Conservation (phyloP, 495 filamentous ascomycete species). For the Aeminium ludgeri region DNA sequence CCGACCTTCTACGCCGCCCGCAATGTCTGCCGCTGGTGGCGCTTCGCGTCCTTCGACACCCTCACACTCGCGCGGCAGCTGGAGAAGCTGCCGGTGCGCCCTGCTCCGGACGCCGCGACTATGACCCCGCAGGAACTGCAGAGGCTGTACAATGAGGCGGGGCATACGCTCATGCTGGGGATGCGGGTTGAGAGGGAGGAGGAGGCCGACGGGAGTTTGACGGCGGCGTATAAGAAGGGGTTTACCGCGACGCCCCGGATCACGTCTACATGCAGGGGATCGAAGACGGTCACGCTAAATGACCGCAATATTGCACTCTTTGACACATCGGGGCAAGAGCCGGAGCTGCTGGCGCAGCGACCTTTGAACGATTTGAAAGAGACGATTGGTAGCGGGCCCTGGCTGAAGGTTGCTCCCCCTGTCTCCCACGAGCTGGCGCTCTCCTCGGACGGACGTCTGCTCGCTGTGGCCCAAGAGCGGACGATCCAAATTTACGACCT, state of each 20-base stretch:
- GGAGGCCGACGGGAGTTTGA: not conserved
- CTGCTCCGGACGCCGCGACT: not conserved
- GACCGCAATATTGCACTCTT: conserved; percentile 6
- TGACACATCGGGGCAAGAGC: conserved; percentile 3
- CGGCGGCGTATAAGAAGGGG: not conserved
- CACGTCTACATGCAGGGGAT: not conserved
- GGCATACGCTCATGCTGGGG: conserved; percentile 9
- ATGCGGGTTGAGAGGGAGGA: not conserved
- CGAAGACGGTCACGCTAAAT: conserved; percentile 9
- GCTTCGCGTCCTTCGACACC: conserved; percentile 6
- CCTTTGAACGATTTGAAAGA: conserved; percentile 10
- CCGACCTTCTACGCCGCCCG: conserved; percentile 14
- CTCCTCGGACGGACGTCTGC: conserved; percentile 6
- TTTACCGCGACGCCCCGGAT: not conserved
- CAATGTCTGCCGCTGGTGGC: conserved; percentile 15
- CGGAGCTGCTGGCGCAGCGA: conserved; percentile 3
- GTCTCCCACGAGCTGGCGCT: conserved; percentile 8
- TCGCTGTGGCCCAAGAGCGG: conserved; percentile 12
- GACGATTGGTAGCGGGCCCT: conserved; percentile 10
- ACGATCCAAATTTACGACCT: conserved; percentile 14
- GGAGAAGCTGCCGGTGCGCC: conserved; percentile 8
- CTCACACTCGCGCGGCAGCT: conserved; percentile 7
- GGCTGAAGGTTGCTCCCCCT: conserved; percentile 6
- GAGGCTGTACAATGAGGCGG: conserved; percentile 5
- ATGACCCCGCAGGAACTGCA: conserved; percentile 1